A percentile compares a stretch with the other conserved stretches of the same genome.
phyloP scores from a whole-genome alignment of 179 eudicot species.

The Vitellaria paradoxa region DNA sequence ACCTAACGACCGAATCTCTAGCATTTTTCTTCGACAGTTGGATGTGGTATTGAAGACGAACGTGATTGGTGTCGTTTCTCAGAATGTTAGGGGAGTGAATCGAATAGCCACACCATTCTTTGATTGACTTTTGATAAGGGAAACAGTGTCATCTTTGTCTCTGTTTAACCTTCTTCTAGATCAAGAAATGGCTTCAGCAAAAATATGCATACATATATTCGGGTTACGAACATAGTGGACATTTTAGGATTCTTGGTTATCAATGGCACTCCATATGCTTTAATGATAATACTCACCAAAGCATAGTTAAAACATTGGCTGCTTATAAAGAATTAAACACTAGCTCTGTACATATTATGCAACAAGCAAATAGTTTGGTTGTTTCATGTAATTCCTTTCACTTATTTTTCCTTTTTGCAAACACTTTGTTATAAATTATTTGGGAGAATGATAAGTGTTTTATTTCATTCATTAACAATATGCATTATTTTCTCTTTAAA shows the following conservation, averaged over 20 bases:
- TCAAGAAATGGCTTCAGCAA: conserved; percentile 76
- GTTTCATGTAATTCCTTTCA: conserved; percentile 60
- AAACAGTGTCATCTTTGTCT: conserved; percentile 81
- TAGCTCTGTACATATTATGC: conserved; percentile 55
- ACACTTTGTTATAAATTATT: neutral
- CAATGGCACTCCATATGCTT: conserved; percentile 91
- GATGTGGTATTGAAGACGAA: conserved; percentile 52
- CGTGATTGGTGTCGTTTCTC: conserved; percentile 83
- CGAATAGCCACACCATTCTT: conserved; percentile 32
- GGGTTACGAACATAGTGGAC: conserved; percentile 24
- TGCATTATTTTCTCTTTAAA: neutral
- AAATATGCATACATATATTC: conserved; percentile 54
- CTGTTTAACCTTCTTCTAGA: conserved; percentile 67
- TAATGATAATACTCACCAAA: conserved; percentile 80
- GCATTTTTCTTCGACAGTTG: conserved; percentile 36
- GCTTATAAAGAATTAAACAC: conserved; percentile 60
- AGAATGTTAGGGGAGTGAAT: conserved; percentile 76
- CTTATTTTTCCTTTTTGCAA: neutral
- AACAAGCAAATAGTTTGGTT: conserved; percentile 81
- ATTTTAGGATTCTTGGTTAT: conserved; percentile 66
- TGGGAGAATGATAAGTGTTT: neutral
- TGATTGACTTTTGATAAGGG: conserved; percentile 41
- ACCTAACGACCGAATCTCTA: conserved; percentile 25
- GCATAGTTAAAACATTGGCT: conserved; percentile 80
- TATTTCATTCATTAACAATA: neutral